Evolutionary conservation across 2,329 filamentous ascomycete species (phyloP).

Genomic region (Diaporthe velutina): DNA sequence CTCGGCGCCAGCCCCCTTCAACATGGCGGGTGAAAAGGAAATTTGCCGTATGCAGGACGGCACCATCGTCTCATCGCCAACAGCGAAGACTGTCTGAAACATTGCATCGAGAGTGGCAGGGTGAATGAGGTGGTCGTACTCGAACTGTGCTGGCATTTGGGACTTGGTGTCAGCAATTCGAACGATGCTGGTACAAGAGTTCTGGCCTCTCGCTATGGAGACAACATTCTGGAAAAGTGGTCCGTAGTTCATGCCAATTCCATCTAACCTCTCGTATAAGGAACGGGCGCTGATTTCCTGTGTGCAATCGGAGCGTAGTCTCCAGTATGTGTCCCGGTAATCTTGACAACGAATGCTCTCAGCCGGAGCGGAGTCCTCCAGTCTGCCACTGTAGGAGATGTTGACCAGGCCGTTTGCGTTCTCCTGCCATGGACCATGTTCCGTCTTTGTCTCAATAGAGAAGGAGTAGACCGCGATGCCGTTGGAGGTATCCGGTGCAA

Average conservation of each 20-base stretch:
- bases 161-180: conserved; percentile 62
- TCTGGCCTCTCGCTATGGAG: conserved; percentile 49
- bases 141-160: conserved; percentile 66
- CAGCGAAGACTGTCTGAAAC: conserved; percentile 65
- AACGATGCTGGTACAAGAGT: conserved; percentile 54
- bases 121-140: conserved; percentile 69
- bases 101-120: conserved; percentile 69
- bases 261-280: conserved; percentile 64
- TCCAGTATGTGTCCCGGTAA: conserved; percentile 41
- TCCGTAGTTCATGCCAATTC: conserved; percentile 66
- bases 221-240: conserved; percentile 62
- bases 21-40: conserved; percentile 58
- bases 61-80: conserved; percentile 62
- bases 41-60: conserved; percentile 60
- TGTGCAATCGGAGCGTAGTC: conserved; percentile 47
- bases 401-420: conserved; percentile 53
- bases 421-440: conserved; percentile 56
- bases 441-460: conserved; percentile 60
- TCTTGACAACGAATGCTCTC: conserved; percentile 41
- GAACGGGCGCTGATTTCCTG: conserved; percentile 56
- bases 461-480: conserved; percentile 51
- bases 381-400: conserved; percentile 43
- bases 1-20: conserved; percentile 47
- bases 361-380: not conserved
- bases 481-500: conserved; percentile 22